Evolutionary conservation across 495 filamentous ascomycete genomes (phyloP), one percentile per base, ranked within the genome.

Genomic region (Xylaria cubensis): DNA sequence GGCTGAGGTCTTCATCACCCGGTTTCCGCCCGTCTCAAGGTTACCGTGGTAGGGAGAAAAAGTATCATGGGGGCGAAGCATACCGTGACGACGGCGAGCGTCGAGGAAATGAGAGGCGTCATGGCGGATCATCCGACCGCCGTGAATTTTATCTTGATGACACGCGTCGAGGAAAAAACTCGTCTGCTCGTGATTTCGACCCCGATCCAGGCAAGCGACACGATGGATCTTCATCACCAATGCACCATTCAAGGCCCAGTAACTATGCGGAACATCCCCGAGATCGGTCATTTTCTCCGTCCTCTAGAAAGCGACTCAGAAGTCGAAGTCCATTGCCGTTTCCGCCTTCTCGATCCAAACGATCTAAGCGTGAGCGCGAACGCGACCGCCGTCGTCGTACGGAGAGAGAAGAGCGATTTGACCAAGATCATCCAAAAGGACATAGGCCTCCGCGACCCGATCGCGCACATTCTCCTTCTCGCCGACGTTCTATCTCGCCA

Each of bases 281-380:
- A 61, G 76, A 73, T 56, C 77, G 76, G 61, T 78, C 76, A 15
- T 76, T 79, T 56, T 79, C 77, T 1, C 77, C 76, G 21, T 46
- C 70, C 17, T 79, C 77, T n/a, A 78, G 76, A 65, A 79, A 79
- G 68, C 73, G 77, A 24, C 50, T 69, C 17, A 72, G 77, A 56
- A 79, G 74, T 70, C 76, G 77, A 26, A 79, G 77, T 42, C 77
- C 77, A 5, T 55, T 74, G 7, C 75, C 77, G 15, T 77, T 78
- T 15, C 74, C 71, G 12, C 69, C 76, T 9, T 58, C 73, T 64
- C 76, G 77, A 17, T 66, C 76, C 4, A 79, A 79, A 51, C 74
- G 75, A 66, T 75, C 77, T 13, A 76, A 74, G 50, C 77, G 77
- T 36, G 77, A 79, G 17, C 77, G 77, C 21, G 77, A 79, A 21